phyloP scores from a whole-genome alignment of 2,329 filamentous ascomycete genomes.

The Aspergillus uvarum region DNA sequence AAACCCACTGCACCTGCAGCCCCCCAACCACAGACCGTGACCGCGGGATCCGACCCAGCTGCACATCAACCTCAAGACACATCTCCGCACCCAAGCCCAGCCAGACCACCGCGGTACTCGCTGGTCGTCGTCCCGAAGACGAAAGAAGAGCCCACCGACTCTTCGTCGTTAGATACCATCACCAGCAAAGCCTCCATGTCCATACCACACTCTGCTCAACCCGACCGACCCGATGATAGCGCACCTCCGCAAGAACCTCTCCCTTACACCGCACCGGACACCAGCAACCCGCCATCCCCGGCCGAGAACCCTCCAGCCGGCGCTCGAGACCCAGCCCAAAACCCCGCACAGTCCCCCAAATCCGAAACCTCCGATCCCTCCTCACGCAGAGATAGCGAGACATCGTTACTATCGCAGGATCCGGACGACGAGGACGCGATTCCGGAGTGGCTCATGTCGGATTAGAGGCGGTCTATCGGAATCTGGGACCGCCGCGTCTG shows the following conservation, averaged over 20 bases:
- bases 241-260: background rate
- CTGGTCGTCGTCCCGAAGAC: conserved; percentile 32
- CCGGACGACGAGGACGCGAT: conserved; percentile 66
- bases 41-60: background rate
- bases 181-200: background rate
- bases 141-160: background rate
- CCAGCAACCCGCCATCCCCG: background rate
- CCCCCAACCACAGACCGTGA: background rate
- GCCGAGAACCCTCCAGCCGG: background rate
- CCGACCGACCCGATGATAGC: background rate
- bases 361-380: conserved; percentile 22
- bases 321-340: conserved; percentile 15
- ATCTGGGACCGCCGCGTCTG: too few relatives aligned
- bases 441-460: conserved; percentile 59
- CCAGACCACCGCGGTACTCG: conserved; percentile 25
- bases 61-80: background rate
- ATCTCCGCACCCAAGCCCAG: background rate
- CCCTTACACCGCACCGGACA: background rate
- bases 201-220: background rate
- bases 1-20: background rate
- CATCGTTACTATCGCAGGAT: conserved; percentile 59
- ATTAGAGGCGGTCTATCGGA: too few relatives aligned
- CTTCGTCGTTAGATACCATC: background rate
- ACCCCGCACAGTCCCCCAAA: conserved; percentile 11
- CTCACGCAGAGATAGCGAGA: conserved; percentile 43